Percentiles rank a stretch among this genome's conserved stretches.
These are phyloP conservation scores for Ustilago shanxiensis DNA, from an alignment of 1,284 basidiomycete species.

Conservation along the genomic window DNA sequence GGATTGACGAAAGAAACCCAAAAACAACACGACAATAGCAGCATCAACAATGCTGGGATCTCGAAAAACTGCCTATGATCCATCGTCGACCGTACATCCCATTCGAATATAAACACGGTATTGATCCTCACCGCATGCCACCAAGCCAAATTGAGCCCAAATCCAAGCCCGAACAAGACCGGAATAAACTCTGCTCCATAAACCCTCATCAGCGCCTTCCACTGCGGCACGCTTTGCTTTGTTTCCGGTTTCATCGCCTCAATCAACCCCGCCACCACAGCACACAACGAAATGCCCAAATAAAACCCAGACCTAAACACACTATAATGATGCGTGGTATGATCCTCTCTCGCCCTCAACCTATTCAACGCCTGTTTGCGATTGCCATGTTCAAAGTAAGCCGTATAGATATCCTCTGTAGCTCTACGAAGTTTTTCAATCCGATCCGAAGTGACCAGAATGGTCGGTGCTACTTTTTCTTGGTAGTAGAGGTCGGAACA, in stretches of 20 bases:
- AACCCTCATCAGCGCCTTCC: slow-evolving; percentile 82
- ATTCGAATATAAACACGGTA: slow-evolving; percentile 86
- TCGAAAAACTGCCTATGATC: slow-evolving; percentile 86
- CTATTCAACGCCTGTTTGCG: slow-evolving; percentile 81
- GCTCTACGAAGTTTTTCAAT: slow-evolving; percentile 80
- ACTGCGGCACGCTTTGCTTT: slow-evolving; percentile 77
- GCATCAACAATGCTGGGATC: slow-evolving; percentile 83
- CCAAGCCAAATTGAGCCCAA: slow-evolving; percentile 82
- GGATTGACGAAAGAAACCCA: slow-evolving; percentile 81
- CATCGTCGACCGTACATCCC: slow-evolving; percentile 79
- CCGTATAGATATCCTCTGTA: slow-evolving; percentile 68
- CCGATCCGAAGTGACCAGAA: slow-evolving; percentile 74
- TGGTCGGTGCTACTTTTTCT: slow-evolving; percentile 76
- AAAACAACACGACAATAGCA: slow-evolving; percentile 83
- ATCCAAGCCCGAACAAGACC: slow-evolving; percentile 80
- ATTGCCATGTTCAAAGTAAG: slow-evolving; percentile 79
- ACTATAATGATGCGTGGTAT: slow-evolving; percentile 77
- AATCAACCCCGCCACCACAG: slow-evolving; percentile 78
- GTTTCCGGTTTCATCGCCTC: slow-evolving; percentile 77
- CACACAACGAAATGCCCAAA: slow-evolving; percentile 84
- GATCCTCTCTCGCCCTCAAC: slow-evolving; percentile 74
- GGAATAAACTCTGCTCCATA: slow-evolving; percentile 84
- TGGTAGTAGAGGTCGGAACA: slow-evolving; percentile 79
- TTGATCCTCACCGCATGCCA: slow-evolving; percentile 86
- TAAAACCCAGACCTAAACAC: slow-evolving; percentile 77